Base-by-base conservation (phyloP, 2,329 filamentous ascomycete genomes). In the Exophiala viscosa region DNA sequence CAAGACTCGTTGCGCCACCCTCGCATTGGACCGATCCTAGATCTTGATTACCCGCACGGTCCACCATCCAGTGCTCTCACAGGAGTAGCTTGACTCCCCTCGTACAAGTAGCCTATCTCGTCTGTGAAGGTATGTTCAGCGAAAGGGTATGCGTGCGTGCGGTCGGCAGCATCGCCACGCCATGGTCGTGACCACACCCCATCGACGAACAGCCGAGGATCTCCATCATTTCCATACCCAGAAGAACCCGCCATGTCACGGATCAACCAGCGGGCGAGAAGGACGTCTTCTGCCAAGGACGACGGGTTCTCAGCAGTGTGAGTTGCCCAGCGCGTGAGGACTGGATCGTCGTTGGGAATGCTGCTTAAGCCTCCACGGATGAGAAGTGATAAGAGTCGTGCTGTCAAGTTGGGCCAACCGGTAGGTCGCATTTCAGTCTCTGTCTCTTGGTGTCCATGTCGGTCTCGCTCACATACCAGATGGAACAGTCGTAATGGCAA, bases 401-500 rank as follows among this genome's bases (percentile, higher is more conserved):
- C 11, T 6, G 48, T 34, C 39, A 17, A 31, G 10, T 9, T 14
- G 4, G 14, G 33, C 17, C 38, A 28, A 28, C 23, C 23, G 23
- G 23, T 7, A 28, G 23, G 23, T 28, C 23, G 23, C 8, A 7
- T 28, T 5, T 5, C 5, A 28, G 23, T 28, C 23, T 4, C 23
- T 28, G 23, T 28, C 23, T 28, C 14, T 17, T 13, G 38, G 17
- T 41, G 14, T 28, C 17, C 13, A 14, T 20, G 20, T 23, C 42
- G 8, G 17, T 14, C 6, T 33, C 42, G 28, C 42, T 23, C 15
- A 41, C 43, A 49, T 3, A 48, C 60, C 11, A 59, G 50, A 31
- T 60, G 58, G 39, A 63, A 59, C 15, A 63, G 35, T 4, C 45
- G 42, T 15, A 59, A 10, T 7, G 60, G 60, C 14, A 62, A 33